Base-by-base conservation (phyloP, 306 rosid species). In the Begonia loranthoides region DNA sequence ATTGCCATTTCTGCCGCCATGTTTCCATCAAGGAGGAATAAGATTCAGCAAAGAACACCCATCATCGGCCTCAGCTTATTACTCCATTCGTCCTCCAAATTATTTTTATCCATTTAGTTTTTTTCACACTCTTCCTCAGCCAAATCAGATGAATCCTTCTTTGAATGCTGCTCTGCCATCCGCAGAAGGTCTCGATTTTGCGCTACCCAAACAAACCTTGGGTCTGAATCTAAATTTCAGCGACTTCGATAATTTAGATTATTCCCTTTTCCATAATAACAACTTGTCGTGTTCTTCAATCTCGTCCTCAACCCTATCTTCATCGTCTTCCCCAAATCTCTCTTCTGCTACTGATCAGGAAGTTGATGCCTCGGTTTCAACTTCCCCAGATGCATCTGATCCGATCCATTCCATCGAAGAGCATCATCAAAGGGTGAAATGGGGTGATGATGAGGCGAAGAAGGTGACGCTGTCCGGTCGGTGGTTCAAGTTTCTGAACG, bases 141-240 rank as follows among this genome's bases (percentile, higher is more conserved):
- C 15, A 43, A 43, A 43, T 43, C 47, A 43, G 6, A 6, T 43
- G 1, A 1, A 43, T 43, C 7, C 36, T 28, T 5, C 36, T 4
- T 28, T 28, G 57, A 17, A 69, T 73, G 53, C 68, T 14, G 67
- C 73, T 57, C 62, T 69, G 7, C 73, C 65, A 34, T 4, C 61
- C 64, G 33, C 57, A 45, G 83, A 78, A 57, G 78, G 67, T 63
- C 80, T 70, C 51, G 68, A 75, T 73, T 64, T 76, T 59, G 34
- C 56, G 16, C 87, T 86, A 64, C 99, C 99, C 17, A 76, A 61
- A 33, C 94, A 73, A 66, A 53, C 86, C 68, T 59, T 86, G 17
- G 95, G 97, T 41, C 65, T 85, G 65, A 85, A 89, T 64, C 97
- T 80, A 65, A 89, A 80, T 70, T 61, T 85, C 48, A 82, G 73